Base-by-base conservation (phyloP, 768 basidiomycete genomes). In the Sarcodon aspratus region DNA sequence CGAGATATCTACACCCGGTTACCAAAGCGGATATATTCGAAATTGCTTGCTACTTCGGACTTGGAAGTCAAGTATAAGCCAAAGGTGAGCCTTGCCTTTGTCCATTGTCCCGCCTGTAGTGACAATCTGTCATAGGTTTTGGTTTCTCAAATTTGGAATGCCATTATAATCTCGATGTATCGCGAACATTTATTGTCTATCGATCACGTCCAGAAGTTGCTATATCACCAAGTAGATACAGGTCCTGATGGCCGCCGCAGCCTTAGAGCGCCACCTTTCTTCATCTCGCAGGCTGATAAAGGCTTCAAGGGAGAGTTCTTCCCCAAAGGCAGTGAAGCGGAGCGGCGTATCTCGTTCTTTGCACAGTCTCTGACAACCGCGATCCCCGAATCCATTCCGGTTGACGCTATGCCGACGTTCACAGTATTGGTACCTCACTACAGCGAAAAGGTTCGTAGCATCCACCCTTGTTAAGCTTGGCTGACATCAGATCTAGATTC, bases 361-460 rank as follows among this genome's bases (percentile, higher is more conserved):
- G 92, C 96, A 27, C 95, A 97, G 66, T 95, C 91, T 5, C 74
- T 99, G 57, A 98, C 96, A 6, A 96, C 93, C n/a, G 74, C 82
- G 44, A 80, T 98, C 46, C 96, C 95, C 15, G 85, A 90, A 56
- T 86, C 96, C 7, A 67, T 98, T 33, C 92, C 94, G 11, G 91
- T 99, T 38, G 94, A 98, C 63, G 89, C 93, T n/a, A 98, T 99
- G 96, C 96, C 96, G 2, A 97, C 95, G 0, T 99, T 99, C 73
- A 98, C 96, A 42, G 94, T 99, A 18, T 71, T 99, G 48, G 96
- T 93, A 0, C 96, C 96, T 11, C 96, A 99, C 67, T 99, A 99
- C 65, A 96, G 86, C 52, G 96, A 99, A 67, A 99, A 99, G 80
- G 85, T 85, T 40, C 9, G 73, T 53, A 8, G 9, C 40, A 2